phyloP scores from a whole-genome alignment of 169 alveolate species.

The Eimeria maxima region DNA sequence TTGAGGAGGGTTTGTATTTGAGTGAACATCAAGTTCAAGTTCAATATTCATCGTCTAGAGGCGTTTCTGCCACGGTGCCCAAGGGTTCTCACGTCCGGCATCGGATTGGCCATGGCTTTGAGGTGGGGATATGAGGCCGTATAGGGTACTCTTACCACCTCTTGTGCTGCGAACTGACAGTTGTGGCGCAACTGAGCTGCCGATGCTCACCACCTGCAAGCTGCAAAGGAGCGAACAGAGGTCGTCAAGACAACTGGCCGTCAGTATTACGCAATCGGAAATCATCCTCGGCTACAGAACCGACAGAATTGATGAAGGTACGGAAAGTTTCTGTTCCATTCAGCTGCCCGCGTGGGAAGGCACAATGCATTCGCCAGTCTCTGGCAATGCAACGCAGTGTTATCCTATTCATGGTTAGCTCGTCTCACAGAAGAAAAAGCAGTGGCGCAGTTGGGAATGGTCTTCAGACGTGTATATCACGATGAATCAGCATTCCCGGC shows the following conservation, averaged over 20 bases:
- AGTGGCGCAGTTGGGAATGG: neutral
- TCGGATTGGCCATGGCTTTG: neutral
- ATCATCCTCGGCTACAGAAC: neutral
- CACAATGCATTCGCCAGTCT: neutral
- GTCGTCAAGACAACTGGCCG: neutral
- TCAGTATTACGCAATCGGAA: neutral
- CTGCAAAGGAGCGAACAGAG: neutral
- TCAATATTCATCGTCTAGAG: neutral
- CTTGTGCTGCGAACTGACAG: neutral
- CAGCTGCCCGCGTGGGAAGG: neutral
- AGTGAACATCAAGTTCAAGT: neutral
- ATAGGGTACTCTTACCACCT: neutral
- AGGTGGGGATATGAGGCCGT: neutral
- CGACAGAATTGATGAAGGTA: neutral
- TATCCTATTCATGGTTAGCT: neutral
- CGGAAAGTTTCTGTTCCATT: neutral
- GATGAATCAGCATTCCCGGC: neutral
- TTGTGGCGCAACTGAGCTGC: neutral
- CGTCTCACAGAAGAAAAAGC: neutral
- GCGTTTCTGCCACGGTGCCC: neutral
- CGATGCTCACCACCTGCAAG: neutral
- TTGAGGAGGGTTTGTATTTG: neutral
- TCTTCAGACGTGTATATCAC: neutral
- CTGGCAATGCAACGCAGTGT: neutral
- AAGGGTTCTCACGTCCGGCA: neutral